Conservation (phyloP, 208 protist species). For the Trypanosoma conorhini region DNA sequence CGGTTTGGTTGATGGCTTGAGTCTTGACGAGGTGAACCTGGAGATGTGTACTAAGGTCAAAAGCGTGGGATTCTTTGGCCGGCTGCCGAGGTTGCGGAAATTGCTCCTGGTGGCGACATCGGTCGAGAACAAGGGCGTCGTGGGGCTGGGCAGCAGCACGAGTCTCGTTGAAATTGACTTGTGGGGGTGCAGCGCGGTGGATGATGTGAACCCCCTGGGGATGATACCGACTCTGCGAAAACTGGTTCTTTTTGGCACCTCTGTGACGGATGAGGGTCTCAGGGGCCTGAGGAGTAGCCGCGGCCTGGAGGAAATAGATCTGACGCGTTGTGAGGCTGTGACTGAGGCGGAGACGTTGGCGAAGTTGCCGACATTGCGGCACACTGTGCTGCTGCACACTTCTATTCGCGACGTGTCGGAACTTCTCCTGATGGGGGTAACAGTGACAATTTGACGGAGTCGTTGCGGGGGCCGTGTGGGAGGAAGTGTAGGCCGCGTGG, state of each 20-base stretch:
- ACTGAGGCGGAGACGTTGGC: constrained; percentile 16
- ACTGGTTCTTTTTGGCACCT: constrained; percentile 45
- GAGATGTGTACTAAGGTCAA: constrained; percentile 5
- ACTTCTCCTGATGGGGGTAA: constrained; percentile 3
- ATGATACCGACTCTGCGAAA: constrained; percentile 37
- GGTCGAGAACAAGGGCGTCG: constrained; percentile 49
- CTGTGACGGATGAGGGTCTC: constrained; percentile 57
- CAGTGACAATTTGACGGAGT: constrained; percentile 3
- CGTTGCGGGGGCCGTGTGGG: not conserved
- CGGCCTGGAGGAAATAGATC: constrained; percentile 28
- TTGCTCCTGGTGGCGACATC: constrained; percentile 43
- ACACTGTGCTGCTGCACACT: constrained; percentile 12
- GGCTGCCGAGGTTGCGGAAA: constrained; percentile 9
- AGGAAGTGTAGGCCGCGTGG: not conserved
- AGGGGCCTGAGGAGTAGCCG: constrained; percentile 26
- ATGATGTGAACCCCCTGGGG: constrained; percentile 49
- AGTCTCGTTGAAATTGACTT: constrained; percentile 50
- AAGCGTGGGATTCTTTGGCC: constrained; percentile 11
- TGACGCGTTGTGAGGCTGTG: constrained; percentile 12
- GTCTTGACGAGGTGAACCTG: constrained; percentile 7
- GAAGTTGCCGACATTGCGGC: constrained; percentile 8
- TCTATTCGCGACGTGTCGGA: constrained; percentile 11
- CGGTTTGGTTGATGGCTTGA: not conserved
- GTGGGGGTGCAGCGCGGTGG: constrained; percentile 41
- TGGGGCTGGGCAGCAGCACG: constrained; percentile 29